phyloP scores from a whole-genome alignment of 345 rosid genomes.

The Trapa incisa region DNA sequence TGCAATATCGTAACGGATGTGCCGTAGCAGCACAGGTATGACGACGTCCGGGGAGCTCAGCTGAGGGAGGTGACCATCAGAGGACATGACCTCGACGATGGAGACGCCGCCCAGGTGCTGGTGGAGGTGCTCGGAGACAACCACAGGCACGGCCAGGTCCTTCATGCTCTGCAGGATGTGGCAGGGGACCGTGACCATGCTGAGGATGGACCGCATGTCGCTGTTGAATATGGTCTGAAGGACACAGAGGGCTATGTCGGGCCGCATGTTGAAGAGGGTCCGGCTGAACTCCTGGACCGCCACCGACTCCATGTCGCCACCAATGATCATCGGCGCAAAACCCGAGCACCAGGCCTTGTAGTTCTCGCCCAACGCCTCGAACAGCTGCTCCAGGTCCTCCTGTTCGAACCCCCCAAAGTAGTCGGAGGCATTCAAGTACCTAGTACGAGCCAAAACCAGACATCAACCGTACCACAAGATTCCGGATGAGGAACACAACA shows the following conservation, averaged over 20 bases:
- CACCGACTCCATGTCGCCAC: conserved; percentile 80
- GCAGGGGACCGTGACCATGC: conserved; percentile 61
- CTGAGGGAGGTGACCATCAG: conserved; percentile 92
- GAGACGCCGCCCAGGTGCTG: conserved; percentile 51
- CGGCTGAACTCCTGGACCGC: conserved; percentile 93
- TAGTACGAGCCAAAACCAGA: neutral
- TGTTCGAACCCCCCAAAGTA: conserved; percentile 84
- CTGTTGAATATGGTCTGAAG: conserved; percentile 65
- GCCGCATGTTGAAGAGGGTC: conserved; percentile 89
- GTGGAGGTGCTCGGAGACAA: conserved; percentile 66
- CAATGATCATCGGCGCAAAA: conserved; percentile 71
- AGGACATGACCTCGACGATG: conserved; percentile 63
- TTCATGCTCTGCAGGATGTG: conserved; percentile 74
- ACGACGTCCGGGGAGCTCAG: conserved; percentile 79
- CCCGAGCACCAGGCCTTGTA: conserved; percentile 89
- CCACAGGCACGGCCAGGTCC: conserved; percentile 86
- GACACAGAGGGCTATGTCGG: conserved; percentile 71
- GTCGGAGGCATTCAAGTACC: conserved; percentile 65
- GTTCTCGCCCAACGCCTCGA: conserved; percentile 62
- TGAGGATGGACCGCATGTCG: conserved; percentile 54
- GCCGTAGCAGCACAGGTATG: conserved; percentile 66
- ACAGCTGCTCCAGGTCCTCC: conserved; percentile 65
- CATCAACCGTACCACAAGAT: no score
- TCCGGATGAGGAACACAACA: no score
- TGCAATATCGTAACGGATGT: conserved; percentile 48